A percentile compares a stretch with the other conserved stretches of the same genome.
These are phyloP conservation scores for Schizochytrium sp. DNA, from an alignment of 108 stramenopile species.

Conservation along the genomic window DNA sequence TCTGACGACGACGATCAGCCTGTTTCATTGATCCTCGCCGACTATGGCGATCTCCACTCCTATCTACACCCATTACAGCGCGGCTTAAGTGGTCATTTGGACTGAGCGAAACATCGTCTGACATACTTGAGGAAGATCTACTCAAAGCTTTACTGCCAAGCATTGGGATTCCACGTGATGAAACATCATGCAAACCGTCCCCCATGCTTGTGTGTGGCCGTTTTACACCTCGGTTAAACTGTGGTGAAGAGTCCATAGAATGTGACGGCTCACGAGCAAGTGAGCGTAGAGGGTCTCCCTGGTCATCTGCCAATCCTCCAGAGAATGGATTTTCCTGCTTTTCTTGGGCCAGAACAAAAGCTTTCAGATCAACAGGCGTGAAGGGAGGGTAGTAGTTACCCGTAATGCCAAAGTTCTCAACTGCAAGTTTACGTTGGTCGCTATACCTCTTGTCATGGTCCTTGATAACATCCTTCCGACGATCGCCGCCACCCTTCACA, in stretches of 20 bases:
- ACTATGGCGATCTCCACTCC: no score
- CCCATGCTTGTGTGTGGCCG: not conserved
- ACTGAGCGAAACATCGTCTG: no score
- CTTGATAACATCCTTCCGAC: not conserved
- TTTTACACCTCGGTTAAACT: not conserved
- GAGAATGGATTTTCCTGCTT: not conserved
- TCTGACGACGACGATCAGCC: not conserved
- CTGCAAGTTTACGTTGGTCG: not conserved
- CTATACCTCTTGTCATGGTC: constrained; percentile 10
- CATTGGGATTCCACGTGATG: no score
- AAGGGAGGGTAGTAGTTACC: not conserved
- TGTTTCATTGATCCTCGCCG: not conserved
- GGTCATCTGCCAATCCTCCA: not conserved
- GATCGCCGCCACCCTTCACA: constrained; percentile 33
- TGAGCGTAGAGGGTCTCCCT: not conserved
- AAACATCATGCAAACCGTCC: not conserved
- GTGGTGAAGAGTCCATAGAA: not conserved
- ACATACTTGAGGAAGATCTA: no score
- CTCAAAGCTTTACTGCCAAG: no score
- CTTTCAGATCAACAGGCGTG: not conserved
- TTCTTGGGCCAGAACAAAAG: not conserved
- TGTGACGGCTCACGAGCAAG: not conserved
- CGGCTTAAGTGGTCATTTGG: no score
- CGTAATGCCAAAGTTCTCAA: not conserved
- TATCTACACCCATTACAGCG: no score